A percentile compares a stretch with the other conserved stretches of the same genome.
Conservation (phyloP, 306 rosid genomes). For the Castanopsis chinensis region DNA sequence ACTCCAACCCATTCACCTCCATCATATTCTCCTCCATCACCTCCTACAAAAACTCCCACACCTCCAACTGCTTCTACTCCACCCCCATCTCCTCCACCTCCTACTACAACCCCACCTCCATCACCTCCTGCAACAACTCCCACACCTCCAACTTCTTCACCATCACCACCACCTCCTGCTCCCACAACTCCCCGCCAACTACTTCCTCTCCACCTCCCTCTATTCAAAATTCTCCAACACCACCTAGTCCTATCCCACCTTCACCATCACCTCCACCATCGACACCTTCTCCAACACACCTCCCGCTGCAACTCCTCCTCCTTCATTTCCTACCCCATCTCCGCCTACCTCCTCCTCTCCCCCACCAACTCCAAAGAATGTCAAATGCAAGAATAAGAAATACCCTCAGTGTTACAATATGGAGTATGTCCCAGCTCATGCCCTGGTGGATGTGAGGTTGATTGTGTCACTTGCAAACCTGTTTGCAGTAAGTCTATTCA, state of each 20-base stretch:
- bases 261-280: too few relatives aligned
- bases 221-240: too few relatives aligned
- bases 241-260: too few relatives aligned
- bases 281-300: too few relatives aligned
- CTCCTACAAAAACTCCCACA: not conserved
- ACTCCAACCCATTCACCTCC: not conserved
- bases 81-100: slow-evolving; percentile 10
- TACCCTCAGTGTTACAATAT: slow-evolving; percentile 38
- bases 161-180: not conserved
- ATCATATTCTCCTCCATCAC: slow-evolving; percentile 1
- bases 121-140: slow-evolving; percentile 4
- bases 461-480: slow-evolving; percentile 60
- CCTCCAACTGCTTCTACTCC: slow-evolving; percentile 1
- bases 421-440: slow-evolving; percentile 47
- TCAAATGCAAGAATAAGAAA: slow-evolving; percentile 1
- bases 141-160: not conserved
- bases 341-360: not conserved
- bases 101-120: slow-evolving; percentile 1
- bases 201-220: too few relatives aligned
- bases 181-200: too few relatives aligned
- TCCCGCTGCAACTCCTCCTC: too few relatives aligned
- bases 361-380: slow-evolving; percentile 17
- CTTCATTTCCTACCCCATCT: not conserved
- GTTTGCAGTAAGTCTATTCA: slow-evolving; percentile 53
- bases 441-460: slow-evolving; percentile 55